A percentile compares a stretch with the other conserved stretches of the same genome.
phyloP scores from a whole-genome alignment of 163 green algal genomes.

The Scenedesmus sp. region DNA sequence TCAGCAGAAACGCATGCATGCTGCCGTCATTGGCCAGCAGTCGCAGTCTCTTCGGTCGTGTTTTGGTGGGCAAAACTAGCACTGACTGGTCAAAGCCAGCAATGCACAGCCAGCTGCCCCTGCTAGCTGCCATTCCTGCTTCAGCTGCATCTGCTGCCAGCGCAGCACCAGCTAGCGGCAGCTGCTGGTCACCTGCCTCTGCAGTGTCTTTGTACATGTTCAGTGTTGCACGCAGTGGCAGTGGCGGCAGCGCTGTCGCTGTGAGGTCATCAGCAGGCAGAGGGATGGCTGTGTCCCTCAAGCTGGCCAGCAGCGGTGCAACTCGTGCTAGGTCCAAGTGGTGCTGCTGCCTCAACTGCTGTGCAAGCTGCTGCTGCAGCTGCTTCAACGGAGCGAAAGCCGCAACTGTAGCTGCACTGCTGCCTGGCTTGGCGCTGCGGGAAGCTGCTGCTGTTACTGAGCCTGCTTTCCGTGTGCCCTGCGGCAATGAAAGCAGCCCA shows the following conservation, averaged over 20 bases:
- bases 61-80: slow-evolving; percentile 88
- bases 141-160: slow-evolving; percentile 23
- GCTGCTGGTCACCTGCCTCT: not conserved
- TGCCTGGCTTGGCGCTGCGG: slow-evolving; percentile 1
- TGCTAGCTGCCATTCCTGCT: not conserved
- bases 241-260: not conserved
- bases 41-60: slow-evolving; percentile 87
- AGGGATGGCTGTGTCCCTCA: slow-evolving; percentile 52
- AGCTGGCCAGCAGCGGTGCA: slow-evolving; percentile 31
- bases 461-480: not conserved
- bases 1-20: slow-evolving; percentile 87
- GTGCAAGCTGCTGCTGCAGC: slow-evolving; percentile 38
- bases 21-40: slow-evolving; percentile 86
- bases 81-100: slow-evolving; percentile 52
- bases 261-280: slow-evolving; percentile 54
- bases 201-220: not conserved
- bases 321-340: slow-evolving; percentile 17
- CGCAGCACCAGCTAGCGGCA: not conserved
- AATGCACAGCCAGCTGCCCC: slow-evolving; percentile 61
- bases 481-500: not conserved
- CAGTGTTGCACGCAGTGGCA: not conserved
- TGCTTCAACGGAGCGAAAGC: slow-evolving; percentile 25
- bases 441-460: not conserved
- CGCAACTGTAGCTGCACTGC: not conserved
- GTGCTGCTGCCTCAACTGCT: slow-evolving; percentile 32